A percentile compares a stretch with the other conserved stretches of the same genome.
Evolutionary conservation across 768 basidiomycete genomes (phyloP).

Genomic region (Collybia mongolica): DNA sequence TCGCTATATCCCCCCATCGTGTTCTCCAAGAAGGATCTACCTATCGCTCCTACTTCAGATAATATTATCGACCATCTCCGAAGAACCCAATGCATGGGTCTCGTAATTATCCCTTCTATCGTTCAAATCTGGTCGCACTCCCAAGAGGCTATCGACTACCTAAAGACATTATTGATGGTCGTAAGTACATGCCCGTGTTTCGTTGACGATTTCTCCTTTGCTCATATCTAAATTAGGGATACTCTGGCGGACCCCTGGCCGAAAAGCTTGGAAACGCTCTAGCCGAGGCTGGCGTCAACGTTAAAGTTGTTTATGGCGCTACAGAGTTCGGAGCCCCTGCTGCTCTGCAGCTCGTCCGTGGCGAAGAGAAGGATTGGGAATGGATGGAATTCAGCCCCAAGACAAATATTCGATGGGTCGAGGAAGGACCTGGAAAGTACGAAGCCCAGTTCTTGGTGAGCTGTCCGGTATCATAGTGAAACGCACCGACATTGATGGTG

Average conservation of each 20-base stretch:
- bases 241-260: conserved; percentile 11
- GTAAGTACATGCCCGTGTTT: conserved; percentile 1
- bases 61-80: conserved; percentile 35
- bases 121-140: conserved; percentile 36
- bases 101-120: conserved; percentile 37
- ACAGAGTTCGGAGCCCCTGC: conserved; percentile 16
- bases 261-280: conserved; percentile 12
- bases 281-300: conserved; percentile 6
- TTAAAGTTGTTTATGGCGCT: conserved; percentile 11
- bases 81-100: conserved; percentile 21
- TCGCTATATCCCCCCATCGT: conserved; percentile 30
- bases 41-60: conserved; percentile 35
- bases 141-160: conserved; percentile 15
- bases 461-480: background rate
- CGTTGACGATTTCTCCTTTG: background rate
- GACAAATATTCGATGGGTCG: conserved; percentile 23
- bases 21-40: conserved; percentile 18
- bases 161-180: conserved; percentile 9
- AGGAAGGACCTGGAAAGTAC: conserved; percentile 26
- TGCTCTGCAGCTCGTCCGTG: conserved; percentile 1
- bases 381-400: conserved; percentile 11
- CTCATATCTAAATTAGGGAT: conserved; percentile 4
- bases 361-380: conserved; percentile 17
- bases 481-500: background rate
- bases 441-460: conserved; percentile 37